A percentile compares a stretch with the other conserved stretches of the same genome.
These are phyloP conservation scores for Prunus mira DNA, from an alignment of 306 rosid species.

Conservation along the genomic window DNA sequence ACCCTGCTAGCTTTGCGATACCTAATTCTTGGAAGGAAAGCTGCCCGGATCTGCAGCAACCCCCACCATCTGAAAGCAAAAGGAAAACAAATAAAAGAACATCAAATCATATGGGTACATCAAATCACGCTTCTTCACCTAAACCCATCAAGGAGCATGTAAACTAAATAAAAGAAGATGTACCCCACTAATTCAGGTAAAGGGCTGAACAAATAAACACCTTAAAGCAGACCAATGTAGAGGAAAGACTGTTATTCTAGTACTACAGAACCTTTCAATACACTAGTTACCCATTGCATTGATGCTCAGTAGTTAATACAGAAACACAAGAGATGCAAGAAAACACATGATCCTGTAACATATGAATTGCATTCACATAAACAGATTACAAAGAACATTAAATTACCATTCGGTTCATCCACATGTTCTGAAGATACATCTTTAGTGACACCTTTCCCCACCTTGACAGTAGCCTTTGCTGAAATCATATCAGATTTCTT, in stretches of 20 bases:
- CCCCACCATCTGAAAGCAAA: conserved; percentile 31
- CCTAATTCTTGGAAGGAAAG: conserved; percentile 86
- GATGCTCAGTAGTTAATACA: no score
- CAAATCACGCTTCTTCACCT: background rate
- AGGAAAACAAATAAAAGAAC: background rate
- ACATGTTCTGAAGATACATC: conserved; percentile 33
- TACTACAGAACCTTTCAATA: no score
- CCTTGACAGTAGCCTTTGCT: conserved; percentile 68
- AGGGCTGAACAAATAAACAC: background rate
- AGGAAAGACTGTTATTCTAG: no score
- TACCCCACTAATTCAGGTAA: background rate
- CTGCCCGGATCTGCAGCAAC: conserved; percentile 31
- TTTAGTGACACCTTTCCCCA: conserved; percentile 33
- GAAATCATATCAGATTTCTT: conserved; percentile 73
- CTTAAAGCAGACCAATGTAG: background rate
- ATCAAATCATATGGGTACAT: background rate
- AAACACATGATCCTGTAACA: background rate
- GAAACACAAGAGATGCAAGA: background rate
- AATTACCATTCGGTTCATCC: conserved; percentile 62
- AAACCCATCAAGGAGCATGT: background rate
- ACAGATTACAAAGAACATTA: conserved; percentile 1
- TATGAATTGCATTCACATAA: background rate
- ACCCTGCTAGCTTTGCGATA: conserved; percentile 83
- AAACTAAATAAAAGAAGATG: no score
- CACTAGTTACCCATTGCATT: no score